Evolutionary conservation across 2,329 filamentous ascomycete genomes (phyloP).

Genomic region (Clonostachys byssicola): DNA sequence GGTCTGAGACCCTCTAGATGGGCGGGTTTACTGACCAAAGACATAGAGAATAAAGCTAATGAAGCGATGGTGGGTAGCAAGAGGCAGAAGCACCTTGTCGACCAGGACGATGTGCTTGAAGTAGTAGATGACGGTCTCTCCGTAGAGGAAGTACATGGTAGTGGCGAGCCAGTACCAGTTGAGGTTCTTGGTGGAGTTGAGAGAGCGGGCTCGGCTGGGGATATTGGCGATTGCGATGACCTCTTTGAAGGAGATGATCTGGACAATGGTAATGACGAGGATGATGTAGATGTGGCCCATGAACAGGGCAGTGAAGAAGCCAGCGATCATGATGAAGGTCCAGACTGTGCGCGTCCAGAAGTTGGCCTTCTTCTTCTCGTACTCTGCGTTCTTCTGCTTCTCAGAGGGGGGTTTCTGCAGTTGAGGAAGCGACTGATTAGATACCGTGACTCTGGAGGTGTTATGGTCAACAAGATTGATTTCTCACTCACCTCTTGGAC

Average conservation of each 20-base stretch:
- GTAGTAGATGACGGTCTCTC: slow-evolving; percentile 98
- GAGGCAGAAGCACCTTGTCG: slow-evolving; percentile 84
- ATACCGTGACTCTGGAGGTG: background rate
- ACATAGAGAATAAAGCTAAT: slow-evolving; percentile 98
- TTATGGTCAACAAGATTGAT: too few species aligned
- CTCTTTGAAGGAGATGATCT: slow-evolving; percentile 98
- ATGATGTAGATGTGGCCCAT: slow-evolving; percentile 98
- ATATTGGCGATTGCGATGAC: slow-evolving; percentile 97
- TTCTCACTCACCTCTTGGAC: slow-evolving; percentile 25
- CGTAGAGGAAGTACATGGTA: slow-evolving; percentile 99
- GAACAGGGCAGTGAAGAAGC: slow-evolving; percentile 90
- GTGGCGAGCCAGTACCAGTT: slow-evolving; percentile 99
- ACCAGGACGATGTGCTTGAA: slow-evolving; percentile 98
- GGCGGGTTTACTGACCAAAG: slow-evolving; percentile 63
- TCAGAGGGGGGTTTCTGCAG: slow-evolving; percentile 34
- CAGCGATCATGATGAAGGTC: slow-evolving; percentile 95
- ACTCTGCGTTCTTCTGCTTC: slow-evolving; percentile 55
- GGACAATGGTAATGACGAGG: slow-evolving; percentile 83
- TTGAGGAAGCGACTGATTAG: background rate
- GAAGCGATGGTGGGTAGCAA: slow-evolving; percentile 96
- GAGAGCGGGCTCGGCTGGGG: slow-evolving; percentile 82
- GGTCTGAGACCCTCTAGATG: background rate
- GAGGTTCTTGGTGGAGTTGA: slow-evolving; percentile 90
- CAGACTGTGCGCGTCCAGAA: slow-evolving; percentile 96
- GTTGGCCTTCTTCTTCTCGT: slow-evolving; percentile 98